Base-by-base conservation (phyloP, 305 asterid genomes). In the Fraxinus latifolia region DNA sequence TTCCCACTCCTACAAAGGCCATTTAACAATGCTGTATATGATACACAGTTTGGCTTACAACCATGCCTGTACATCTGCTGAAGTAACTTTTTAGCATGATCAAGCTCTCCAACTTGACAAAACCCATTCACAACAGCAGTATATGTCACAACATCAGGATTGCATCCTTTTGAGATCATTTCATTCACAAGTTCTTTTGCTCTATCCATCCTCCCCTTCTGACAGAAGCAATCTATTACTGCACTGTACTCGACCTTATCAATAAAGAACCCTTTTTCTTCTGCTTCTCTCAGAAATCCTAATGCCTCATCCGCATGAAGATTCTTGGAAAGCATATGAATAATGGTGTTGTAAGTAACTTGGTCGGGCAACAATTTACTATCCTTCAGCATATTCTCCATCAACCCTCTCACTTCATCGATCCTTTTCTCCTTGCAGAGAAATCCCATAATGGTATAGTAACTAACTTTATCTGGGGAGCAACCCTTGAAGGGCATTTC, bases 101-200 rank as follows among this genome's bases (percentile, higher is more conserved):
- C 97, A 33, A 92, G 78, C 79, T 87, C 90, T 79, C 97, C 95
- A 31, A 65, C 47, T 31, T 83, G 86, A 80, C 96, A 94, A 84
- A 90, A 94, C 29, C 98, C 99, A 83, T 90, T 85, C 80, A 95
- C 80, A 79, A 94, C 90, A 79, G 98, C 87, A 74, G 98, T 94
- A 77, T 95, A 95, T 1, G 99, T 95, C 87, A 95, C 98, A 29
- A 95, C 99, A 89, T 95, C 99, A 37, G 99, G 98, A 74, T 7
- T 74, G 84, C 96, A 90, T 78, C 92, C 94, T 80, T 95, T 95
- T 21, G 80, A 79, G 86, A 91, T 77, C 99, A 94, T 95, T 83
- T 92, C 91, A 80, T 92, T 93, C 5, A 95, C 93, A 44, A 95
- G 82, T 25, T 88, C 95, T 86, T 93, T 94, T 34, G 97, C 97